Percentiles rank a stretch among this genome's conserved stretches.
These are phyloP conservation scores for Apiotrichum domesticum DNA, from an alignment of 1,284 basidiomycete genomes.

Conservation along the genomic window DNA sequence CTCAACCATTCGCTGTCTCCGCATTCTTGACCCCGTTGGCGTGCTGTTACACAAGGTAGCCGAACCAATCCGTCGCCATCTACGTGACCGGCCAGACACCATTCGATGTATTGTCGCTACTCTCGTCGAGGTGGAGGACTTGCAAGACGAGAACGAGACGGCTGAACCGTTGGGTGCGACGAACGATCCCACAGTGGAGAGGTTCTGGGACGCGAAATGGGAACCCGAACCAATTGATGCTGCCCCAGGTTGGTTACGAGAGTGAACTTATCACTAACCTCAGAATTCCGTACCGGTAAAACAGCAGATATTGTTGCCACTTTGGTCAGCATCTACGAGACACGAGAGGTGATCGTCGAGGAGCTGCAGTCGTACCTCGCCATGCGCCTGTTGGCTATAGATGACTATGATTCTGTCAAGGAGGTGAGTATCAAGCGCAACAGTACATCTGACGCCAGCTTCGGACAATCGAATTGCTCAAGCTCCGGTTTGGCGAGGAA, in stretches of 20 bases:
- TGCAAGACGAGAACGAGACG: conserved; percentile 47
- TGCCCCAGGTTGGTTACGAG: conserved; percentile 61
- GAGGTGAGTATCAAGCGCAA: conserved; percentile 58
- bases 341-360: conserved; percentile 86
- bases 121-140: conserved; percentile 77
- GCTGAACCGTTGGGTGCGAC: conserved; percentile 49
- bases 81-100: conserved; percentile 77
- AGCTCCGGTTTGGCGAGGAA: conserved; percentile 85
- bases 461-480: conserved; percentile 83
- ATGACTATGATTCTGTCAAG: conserved; percentile 70
- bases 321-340: conserved; percentile 91
- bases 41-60: conserved; percentile 88
- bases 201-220: conserved; percentile 84
- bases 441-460: conserved; percentile 52
- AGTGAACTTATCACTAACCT: neutral
- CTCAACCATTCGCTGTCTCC: conserved; percentile 84
- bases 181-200: conserved; percentile 67
- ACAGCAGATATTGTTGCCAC: conserved; percentile 87
- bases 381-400: conserved; percentile 68
- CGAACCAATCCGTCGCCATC: conserved; percentile 78
- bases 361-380: conserved; percentile 85
- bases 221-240: conserved; percentile 90
- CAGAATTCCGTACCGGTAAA: conserved; percentile 82
- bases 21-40: conserved; percentile 84
- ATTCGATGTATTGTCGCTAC: conserved; percentile 87